Conservation (phyloP, 768 basidiomycete species). For the Cantharellus anzutake region DNA sequence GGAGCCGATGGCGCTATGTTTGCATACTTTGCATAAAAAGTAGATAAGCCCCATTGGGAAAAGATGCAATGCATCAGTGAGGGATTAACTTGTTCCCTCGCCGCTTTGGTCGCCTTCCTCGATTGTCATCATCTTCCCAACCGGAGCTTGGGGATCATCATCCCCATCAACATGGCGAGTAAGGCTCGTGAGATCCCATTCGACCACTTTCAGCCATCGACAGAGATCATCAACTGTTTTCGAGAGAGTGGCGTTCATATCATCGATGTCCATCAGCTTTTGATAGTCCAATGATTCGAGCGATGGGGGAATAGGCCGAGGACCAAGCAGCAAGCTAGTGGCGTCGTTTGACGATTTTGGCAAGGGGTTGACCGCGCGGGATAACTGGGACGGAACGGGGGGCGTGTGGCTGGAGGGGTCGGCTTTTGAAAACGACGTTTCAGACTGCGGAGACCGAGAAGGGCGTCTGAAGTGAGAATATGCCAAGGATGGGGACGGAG, state of each 20-base stretch:
- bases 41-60: too few relatives aligned
- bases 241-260: slow-evolving; percentile 51
- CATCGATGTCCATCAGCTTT: slow-evolving; percentile 27
- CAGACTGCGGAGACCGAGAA: not conserved
- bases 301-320: slow-evolving; percentile 5
- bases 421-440: not conserved
- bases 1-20: too few relatives aligned
- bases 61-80: not conserved
- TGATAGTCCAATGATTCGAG: slow-evolving; percentile 54
- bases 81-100: slow-evolving; percentile 9
- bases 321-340: too few relatives aligned
- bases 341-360: too few relatives aligned
- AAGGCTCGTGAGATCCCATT: slow-evolving; percentile 26
- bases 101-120: slow-evolving; percentile 33
- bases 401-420: slow-evolving; percentile 2
- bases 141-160: slow-evolving; percentile 2
- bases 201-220: slow-evolving; percentile 57
- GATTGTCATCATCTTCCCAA: slow-evolving; percentile 26
- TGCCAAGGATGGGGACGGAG: not conserved
- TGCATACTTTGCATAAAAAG: too few relatives aligned
- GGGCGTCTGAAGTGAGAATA: not conserved
- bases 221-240: slow-evolving; percentile 55
- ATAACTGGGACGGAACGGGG: too few relatives aligned
- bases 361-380: too few relatives aligned
- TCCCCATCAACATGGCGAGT: slow-evolving; percentile 28